A percentile compares a stretch with the other conserved stretches of the same genome.
phyloP scores from a whole-genome alignment of 768 basidiomycete genomes.

The Astraeus odoratus region DNA sequence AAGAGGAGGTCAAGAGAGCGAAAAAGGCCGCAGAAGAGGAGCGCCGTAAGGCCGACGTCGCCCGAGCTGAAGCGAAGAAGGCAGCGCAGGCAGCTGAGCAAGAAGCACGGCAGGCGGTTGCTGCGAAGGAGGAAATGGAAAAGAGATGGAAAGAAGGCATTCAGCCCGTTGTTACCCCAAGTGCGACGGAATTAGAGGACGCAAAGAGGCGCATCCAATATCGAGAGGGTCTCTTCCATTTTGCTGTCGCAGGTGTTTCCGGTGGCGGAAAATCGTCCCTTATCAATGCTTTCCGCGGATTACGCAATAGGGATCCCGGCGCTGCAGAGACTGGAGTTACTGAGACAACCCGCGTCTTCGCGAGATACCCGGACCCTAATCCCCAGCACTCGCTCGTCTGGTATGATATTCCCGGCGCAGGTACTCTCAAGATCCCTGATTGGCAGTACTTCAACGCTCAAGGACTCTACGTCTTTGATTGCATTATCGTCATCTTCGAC shows the following conservation, averaged over 20 bases:
- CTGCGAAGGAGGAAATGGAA: slow-evolving; percentile 13
- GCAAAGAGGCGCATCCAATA: slow-evolving; percentile 16
- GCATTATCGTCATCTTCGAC: slow-evolving; percentile 27
- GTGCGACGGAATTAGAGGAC: slow-evolving; percentile 11
- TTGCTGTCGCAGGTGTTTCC: slow-evolving; percentile 28
- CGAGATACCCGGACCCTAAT: slow-evolving; percentile 20
- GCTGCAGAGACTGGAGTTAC: slow-evolving; percentile 24
- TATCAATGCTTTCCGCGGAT: slow-evolving; percentile 30
- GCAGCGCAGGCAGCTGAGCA: not conserved
- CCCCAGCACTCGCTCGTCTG: slow-evolving; percentile 21
- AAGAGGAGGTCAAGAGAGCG: slow-evolving; percentile 7
- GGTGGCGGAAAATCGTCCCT: slow-evolving; percentile 33
- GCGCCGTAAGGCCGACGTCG: too few relatives aligned
- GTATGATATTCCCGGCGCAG: too few relatives aligned
- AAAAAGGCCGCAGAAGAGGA: slow-evolving; percentile 9
- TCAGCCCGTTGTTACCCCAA: slow-evolving; percentile 19
- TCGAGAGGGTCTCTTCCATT: slow-evolving; percentile 22
- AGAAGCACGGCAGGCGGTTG: not conserved
- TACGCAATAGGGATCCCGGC: slow-evolving; percentile 12
- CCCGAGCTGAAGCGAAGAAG: too few relatives aligned
- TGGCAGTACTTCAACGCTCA: slow-evolving; percentile 33
- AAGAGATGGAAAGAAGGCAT: slow-evolving; percentile 17
- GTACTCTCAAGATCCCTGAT: slow-evolving; percentile 24
- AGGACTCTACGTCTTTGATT: slow-evolving; percentile 31
- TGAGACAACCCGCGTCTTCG: slow-evolving; percentile 23